phyloP scores from a whole-genome alignment of 345 rosid genomes.

The Syzygium oleosum region DNA sequence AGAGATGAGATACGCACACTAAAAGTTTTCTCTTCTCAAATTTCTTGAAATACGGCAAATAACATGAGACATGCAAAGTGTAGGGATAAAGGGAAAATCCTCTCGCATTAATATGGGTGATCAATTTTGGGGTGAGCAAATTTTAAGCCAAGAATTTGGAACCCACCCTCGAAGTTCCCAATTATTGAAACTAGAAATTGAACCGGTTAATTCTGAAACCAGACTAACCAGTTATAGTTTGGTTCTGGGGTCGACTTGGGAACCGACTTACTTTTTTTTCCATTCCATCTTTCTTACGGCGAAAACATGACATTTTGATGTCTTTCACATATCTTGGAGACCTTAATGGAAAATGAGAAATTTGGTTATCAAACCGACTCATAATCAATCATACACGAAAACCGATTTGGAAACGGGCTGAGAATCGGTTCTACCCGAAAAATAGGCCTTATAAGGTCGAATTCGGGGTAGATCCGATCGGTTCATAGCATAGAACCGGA shows the following conservation, averaged over 20 bases:
- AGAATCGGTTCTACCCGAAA: background rate
- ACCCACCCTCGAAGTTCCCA: background rate
- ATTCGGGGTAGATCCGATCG: background rate
- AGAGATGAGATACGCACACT: too few species aligned
- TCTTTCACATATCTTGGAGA: background rate
- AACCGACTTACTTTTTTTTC: background rate
- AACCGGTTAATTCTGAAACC: background rate
- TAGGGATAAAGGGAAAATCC: background rate
- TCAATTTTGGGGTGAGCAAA: background rate
- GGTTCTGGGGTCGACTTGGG: background rate
- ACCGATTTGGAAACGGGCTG: background rate
- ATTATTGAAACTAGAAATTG: background rate
- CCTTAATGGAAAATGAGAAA: background rate
- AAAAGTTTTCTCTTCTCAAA: too few species aligned
- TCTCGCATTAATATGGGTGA: background rate
- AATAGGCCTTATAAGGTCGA: background rate
- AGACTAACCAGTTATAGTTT: fast-evolving
- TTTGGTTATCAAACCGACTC: background rate
- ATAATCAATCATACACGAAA: background rate
- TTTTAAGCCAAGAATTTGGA: background rate
- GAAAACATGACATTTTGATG: background rate
- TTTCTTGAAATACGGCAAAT: too few species aligned
- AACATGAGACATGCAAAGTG: background rate
- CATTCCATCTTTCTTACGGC: background rate
- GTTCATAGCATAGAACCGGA: background rate